Evolutionary conservation across 768 basidiomycete genomes (phyloP), one percentile per base, ranked within the genome.

Genomic region (Naganishia friedmannii): DNA sequence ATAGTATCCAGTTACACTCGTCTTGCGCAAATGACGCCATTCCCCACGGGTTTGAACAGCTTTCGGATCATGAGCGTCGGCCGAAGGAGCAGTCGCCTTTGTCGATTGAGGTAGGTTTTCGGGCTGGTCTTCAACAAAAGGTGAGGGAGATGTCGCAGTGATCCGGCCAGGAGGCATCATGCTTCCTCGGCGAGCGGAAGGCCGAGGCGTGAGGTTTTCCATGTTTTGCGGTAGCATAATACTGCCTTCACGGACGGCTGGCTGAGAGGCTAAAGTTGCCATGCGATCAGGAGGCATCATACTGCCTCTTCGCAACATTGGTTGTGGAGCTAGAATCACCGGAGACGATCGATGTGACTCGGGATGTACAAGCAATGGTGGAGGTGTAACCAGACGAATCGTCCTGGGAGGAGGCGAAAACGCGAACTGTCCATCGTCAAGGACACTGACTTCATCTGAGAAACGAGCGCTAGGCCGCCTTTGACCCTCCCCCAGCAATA

Each of bases 1-100:
- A 45, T 42, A 63, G 39, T 63, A 42, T 12, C 60, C 60, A 26
- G 60, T 63, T 10, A 63, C 60, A 29, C 60, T 63, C 31, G 60
- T 13, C 39, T 42, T 31, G 9, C 60, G 29, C 37, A 63, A 15
- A 15, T 63, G 37, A 28, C 60, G 60, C 60, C 60, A 63, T 0
- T 28, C 13, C 3, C 39, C 60, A 21, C 60, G 60, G 34, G 60
- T 63, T 9, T 63, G 60, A 17, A 45, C 60, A 2, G 60, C 60
- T 63, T 63, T 63, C 7, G 60, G 60, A n/a, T 19, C 60, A 8
- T 63, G n/a, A 1, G 32, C 12, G 9, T 32, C 54, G 26, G 48
- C 23, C 4, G 48, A 51, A 51, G 23, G 19, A 51, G 21, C 6
- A 37, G 6, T 37, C 45, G 45, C 45, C 45, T 46, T 46, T 21